Conservation (phyloP, 768 basidiomycete species). For the Mycena alexandri region DNA sequence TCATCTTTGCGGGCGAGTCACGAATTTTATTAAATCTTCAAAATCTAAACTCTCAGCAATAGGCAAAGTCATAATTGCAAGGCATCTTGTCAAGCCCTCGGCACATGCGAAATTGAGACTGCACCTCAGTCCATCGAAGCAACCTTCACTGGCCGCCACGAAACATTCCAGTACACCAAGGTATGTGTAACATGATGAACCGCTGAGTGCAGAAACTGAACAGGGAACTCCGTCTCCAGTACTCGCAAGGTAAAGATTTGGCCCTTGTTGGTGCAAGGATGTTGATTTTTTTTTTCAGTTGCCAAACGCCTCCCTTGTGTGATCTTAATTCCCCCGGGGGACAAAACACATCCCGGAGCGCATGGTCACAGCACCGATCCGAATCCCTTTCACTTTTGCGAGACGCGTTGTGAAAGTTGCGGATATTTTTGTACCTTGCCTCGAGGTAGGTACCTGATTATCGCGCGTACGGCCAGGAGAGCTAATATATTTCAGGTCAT, state of each 20-base stretch:
- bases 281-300: constrained; percentile 45
- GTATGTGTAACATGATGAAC: constrained; percentile 43
- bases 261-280: not conserved
- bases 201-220: not conserved
- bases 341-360: constrained; percentile 56
- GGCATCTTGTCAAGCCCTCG: constrained; percentile 55
- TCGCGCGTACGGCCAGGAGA: not conserved
- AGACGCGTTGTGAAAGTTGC: constrained; percentile 66
- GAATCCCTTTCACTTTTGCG: constrained; percentile 66
- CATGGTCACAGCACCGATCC: constrained; percentile 63
- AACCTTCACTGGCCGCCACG: constrained; percentile 70
- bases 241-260: constrained; percentile 60
- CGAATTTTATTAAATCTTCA: not conserved
- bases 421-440: constrained; percentile 72
- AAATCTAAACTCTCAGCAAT: not conserved
- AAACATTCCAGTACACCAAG: constrained; percentile 76
- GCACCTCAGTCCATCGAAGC: constrained; percentile 71
- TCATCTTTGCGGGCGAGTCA: constrained; percentile 70
- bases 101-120: constrained; percentile 72
- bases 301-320: constrained; percentile 65
- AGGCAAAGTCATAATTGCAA: constrained; percentile 69
- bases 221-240: constrained; percentile 47
- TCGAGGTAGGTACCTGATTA: constrained; percentile 52
- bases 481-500: constrained; percentile 57
- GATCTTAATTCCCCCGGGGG: constrained; percentile 58